Evolutionary conservation across 2,329 filamentous ascomycete species (phyloP), one percentile per base, ranked within the genome.

Genomic region (Aspergillus nomiae): DNA sequence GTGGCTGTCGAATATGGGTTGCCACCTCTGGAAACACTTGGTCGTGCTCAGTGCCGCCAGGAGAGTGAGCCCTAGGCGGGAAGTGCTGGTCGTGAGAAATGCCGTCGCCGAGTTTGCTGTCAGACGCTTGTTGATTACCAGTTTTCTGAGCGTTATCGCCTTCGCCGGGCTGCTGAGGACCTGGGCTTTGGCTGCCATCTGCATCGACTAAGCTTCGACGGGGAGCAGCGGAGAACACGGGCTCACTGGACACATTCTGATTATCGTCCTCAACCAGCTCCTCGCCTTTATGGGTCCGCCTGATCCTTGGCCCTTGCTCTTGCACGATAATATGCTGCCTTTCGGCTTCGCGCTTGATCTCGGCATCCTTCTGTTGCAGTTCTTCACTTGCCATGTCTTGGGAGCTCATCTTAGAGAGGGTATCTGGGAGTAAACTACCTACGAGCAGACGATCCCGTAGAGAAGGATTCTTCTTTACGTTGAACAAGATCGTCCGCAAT

Each of bases 361-460:
- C 83, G 34, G 82, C 81, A 61, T 87, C 84, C 69, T 81, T 83
- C 65, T 84, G 82, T 61, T 97, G 92, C 73, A 94, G 85, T 76
- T 98, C 94, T 67, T 96, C 91, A 61, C 92, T 96, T 1, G 93
- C 93, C 84, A 99, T 92, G 73, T 97, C 92, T 73, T 95, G 91
- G 1, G 91, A 87, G 16, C 88, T 89, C 95, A 99, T 97, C 58
- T 87, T 86, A n/a, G 92, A 91, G 53, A 99, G 84, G 61, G 88
- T 87, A n/a, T 89, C 83, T 0, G 94, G 88, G 8, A 89, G 87
- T 41, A 97, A 82, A 36, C 85, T 87, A 58, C 88, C 87, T 65
- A 86, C 86, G n/a, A 98, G 82, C 59, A 99, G 82, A 46, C 90
- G 87, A 71, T 89, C 86, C 58, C 91, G 87, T 51, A 99, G 83